Conservation (phyloP, 495 filamentous ascomycete species). For the Bryoglossum gracile region DNA sequence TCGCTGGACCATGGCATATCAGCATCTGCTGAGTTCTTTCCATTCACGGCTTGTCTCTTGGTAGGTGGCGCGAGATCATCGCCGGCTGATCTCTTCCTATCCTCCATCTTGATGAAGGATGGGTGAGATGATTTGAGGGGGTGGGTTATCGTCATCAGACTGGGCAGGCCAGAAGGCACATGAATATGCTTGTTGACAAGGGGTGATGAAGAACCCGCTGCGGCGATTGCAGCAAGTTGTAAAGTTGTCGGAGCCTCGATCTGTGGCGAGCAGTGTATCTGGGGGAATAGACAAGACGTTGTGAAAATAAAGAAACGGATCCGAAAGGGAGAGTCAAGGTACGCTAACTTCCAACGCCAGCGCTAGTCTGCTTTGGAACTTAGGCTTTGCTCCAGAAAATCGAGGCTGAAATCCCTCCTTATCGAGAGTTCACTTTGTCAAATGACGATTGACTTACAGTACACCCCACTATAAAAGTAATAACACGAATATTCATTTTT, state of each 20-base stretch:
- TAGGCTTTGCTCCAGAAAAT: background rate
- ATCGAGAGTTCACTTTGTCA: too few relatives aligned
- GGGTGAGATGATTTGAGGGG: constrained; percentile 45
- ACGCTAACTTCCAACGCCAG: constrained; percentile 5
- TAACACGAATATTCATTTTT: too few relatives aligned
- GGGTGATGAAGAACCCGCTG: constrained; percentile 3
- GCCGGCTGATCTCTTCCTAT: constrained; percentile 84
- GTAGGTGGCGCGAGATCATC: constrained; percentile 75
- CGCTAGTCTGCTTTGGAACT: background rate
- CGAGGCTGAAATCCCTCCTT: background rate
- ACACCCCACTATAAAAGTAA: too few relatives aligned
- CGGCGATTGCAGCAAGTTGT: constrained; percentile 10
- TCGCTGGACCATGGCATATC: constrained; percentile 83
- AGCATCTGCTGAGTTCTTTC: constrained; percentile 64
- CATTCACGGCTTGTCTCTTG: constrained; percentile 83
- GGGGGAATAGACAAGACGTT: constrained; percentile 3
- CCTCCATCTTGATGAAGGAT: constrained; percentile 83
- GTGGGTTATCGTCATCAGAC: constrained; percentile 24
- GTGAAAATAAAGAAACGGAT: constrained; percentile 1
- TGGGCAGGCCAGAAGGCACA: constrained; percentile 12
- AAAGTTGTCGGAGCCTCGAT: background rate
- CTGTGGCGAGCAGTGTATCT: constrained; percentile 3
- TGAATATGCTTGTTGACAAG: background rate
- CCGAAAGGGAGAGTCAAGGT: background rate
- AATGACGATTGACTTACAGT: too few relatives aligned